A percentile compares a stretch with the other conserved stretches of the same genome.
These are phyloP conservation scores for Alternaria rosae DNA, from an alignment of 2,329 filamentous ascomycete genomes.

Conservation along the genomic window DNA sequence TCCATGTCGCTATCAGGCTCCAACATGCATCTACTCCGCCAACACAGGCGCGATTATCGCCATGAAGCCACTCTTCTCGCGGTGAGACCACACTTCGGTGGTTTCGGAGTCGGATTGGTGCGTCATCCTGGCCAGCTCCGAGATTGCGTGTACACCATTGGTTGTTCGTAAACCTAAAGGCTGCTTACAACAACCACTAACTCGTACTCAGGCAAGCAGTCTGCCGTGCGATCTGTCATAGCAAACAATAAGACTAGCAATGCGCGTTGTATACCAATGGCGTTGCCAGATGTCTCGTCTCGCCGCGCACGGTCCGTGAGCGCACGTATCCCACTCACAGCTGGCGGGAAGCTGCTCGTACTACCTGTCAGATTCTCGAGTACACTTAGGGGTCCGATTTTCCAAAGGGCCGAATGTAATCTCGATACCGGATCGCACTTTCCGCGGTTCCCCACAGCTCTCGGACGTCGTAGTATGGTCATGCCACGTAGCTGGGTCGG, in stretches of 20 bases:
- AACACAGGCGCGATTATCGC: not conserved
- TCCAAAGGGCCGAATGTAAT: constrained; percentile 1
- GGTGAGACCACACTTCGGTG: not conserved
- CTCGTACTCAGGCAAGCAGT: not conserved
- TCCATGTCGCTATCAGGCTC: not conserved
- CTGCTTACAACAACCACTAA: not conserved
- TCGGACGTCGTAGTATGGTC: not conserved
- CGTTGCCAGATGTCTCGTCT: not conserved
- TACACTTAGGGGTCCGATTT: constrained; percentile 7
- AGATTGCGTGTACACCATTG: not conserved
- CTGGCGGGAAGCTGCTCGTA: not conserved
- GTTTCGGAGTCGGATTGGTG: not conserved
- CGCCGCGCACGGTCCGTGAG: not conserved
- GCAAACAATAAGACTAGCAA: not conserved
- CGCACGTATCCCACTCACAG: not conserved
- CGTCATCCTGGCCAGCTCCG: constrained; percentile 3
- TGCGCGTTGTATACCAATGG: not conserved
- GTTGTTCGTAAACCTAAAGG: not conserved
- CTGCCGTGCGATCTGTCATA: not conserved
- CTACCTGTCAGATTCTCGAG: not conserved
- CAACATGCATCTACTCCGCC: not conserved
- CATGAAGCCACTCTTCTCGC: not conserved
- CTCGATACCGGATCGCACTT: not conserved
- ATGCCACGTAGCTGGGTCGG: not conserved
- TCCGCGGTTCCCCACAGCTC: constrained; percentile 19